Percentiles rank a stretch among this genome's conserved stretches.
Conservation (phyloP, 768 basidiomycete genomes). For the Trametes punicea region DNA sequence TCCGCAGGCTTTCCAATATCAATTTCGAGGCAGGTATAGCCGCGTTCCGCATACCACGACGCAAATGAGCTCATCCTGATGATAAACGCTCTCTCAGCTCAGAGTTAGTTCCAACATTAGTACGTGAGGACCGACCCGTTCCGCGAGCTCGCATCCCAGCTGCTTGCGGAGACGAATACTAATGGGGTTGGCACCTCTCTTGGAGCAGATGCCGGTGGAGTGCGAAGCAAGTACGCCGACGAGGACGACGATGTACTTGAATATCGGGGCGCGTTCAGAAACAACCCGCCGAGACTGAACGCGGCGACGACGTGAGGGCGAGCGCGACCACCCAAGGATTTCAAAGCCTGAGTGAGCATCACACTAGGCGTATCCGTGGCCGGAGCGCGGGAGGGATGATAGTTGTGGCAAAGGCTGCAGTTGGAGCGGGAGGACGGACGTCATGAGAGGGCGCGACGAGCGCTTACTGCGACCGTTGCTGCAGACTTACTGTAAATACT, state of each 20-base stretch:
- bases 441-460: background rate
- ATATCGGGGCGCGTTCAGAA: background rate
- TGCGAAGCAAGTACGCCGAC: constrained; percentile 35
- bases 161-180: constrained; percentile 47
- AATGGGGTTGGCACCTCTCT: constrained; percentile 51
- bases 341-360: background rate
- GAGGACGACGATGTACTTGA: constrained; percentile 2
- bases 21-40: constrained; percentile 47
- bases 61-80: constrained; percentile 37
- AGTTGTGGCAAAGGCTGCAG: background rate
- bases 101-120: background rate
- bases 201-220: constrained; percentile 39
- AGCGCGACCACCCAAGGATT: background rate
- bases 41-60: constrained; percentile 42
- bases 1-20: constrained; percentile 34
- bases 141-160: constrained; percentile 41
- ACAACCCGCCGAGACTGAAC: constrained; percentile 8
- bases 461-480: no score
- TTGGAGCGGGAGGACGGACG: background rate
- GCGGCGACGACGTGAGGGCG: constrained; percentile 9
- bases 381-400: no score
- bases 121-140: constrained; percentile 41
- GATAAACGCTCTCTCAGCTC: background rate
- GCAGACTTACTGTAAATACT: no score
- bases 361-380: no score